Evolutionary conservation across 768 basidiomycete species (phyloP), one percentile per base, ranked within the genome.

Genomic region (Mycena indigotica): DNA sequence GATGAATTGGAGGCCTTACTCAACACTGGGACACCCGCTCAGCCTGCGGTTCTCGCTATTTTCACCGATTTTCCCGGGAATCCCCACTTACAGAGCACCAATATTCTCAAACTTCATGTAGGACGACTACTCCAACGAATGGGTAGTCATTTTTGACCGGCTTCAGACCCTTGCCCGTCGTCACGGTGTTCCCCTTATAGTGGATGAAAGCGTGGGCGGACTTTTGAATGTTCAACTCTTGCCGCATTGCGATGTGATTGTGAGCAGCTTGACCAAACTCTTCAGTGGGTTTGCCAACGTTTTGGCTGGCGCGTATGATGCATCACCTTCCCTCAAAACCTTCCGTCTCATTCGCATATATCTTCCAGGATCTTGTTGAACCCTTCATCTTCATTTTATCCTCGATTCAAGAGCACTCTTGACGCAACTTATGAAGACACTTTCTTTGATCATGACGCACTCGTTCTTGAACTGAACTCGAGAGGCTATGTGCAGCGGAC

Each of bases 391-490:
- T 68, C 67, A 17, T 67, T 72, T 56, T 80, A 79, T 65, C 56
- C 52, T 5, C 58, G 64, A 17, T 74, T 84, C 26, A 75, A 75
- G 53, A 41, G 65, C 3, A 62, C 66, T 12, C 65, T 79, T 24
- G 61, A 62, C 0, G 60, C 63, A 13, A 66, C 63, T 1, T 84
- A 81, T 68, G 76, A 79, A 56, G 81, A 84, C 66, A 70, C 55
- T 46, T 79, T 80, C 62, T 82, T 75, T 60, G 69, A 71, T 55
- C 76, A 80, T 62, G 82, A 84, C 64, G 80, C 78, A 19, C 75
- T 84, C 39, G 78, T 75, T 67, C 75, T 84, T 73, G 82, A 84
- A 61, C 73, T 79, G 52, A 83, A 84, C 62, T 83, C 81, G 5
- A 74, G 81, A 24, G 79, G 82, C 64, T 81, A 78, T 66, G 63